These are phyloP conservation scores for Aegilops bicornis DNA, from an alignment of 176 grass and related monocot genomes.

Conservation along the genomic window DNA sequence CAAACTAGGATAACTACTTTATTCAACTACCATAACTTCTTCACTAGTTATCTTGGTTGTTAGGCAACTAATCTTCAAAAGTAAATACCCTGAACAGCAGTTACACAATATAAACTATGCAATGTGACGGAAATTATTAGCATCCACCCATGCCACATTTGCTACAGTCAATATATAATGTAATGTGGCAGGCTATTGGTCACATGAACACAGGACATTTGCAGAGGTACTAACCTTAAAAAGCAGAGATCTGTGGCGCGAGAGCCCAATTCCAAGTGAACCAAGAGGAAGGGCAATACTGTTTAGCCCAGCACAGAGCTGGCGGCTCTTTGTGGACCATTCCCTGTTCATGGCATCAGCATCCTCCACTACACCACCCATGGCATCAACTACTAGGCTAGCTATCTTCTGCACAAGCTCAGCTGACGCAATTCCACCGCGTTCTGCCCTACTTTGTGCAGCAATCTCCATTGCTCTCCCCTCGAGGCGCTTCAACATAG, in stretches of 20 bases:
- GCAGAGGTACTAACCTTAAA: constrained; percentile 75
- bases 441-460: constrained; percentile 35
- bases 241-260: constrained; percentile 83
- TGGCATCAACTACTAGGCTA: constrained; percentile 59
- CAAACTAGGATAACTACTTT: constrained; percentile 15
- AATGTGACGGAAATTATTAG: neutral
- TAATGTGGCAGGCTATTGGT: neutral
- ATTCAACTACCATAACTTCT: neutral
- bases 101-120: neutral
- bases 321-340: constrained; percentile 50
- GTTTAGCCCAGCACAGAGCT: constrained; percentile 50
- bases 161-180: neutral
- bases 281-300: constrained; percentile 80
- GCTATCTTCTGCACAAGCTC: constrained; percentile 75
- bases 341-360: constrained; percentile 57
- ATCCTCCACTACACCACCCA: constrained; percentile 88
- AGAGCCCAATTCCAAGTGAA: constrained; percentile 66
- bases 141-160: neutral
- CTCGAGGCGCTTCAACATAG: constrained; percentile 56
- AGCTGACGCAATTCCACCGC: constrained; percentile 25
- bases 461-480: constrained; percentile 43
- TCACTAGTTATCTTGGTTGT: neutral
- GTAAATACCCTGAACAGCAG: neutral
- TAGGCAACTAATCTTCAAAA: constrained; percentile 6
- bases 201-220: neutral